A percentile compares a stretch with the other conserved stretches of the same genome.
Conservation (phyloP, 805 yeast genomes). For the Nakazawaea siamensis region DNA sequence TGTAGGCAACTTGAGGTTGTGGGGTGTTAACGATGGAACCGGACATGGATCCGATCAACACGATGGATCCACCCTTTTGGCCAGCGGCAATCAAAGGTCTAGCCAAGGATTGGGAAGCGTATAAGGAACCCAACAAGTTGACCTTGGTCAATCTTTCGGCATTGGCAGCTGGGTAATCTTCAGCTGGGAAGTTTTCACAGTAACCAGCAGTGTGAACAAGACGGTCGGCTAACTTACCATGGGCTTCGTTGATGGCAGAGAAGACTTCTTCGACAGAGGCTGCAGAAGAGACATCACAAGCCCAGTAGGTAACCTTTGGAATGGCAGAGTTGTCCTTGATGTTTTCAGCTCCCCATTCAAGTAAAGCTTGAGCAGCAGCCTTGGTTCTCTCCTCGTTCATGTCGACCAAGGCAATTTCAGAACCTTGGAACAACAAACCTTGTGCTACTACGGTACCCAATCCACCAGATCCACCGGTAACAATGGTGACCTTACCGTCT, state of each 20-base stretch:
- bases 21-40: slow-evolving; percentile 74
- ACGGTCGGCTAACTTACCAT: slow-evolving; percentile 53
- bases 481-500: slow-evolving; percentile 61
- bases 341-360: slow-evolving; percentile 36
- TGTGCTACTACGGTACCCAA: slow-evolving; percentile 56
- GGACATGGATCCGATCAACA: slow-evolving; percentile 72
- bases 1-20: slow-evolving; percentile 73
- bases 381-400: slow-evolving; percentile 53
- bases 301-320: slow-evolving; percentile 48
- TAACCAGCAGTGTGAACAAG: slow-evolving; percentile 79
- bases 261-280: slow-evolving; percentile 49
- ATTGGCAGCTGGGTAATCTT: slow-evolving; percentile 63
- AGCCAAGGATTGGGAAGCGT: slow-evolving; percentile 68
- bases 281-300: slow-evolving; percentile 66
- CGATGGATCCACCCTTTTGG: slow-evolving; percentile 49
- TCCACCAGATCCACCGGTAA: slow-evolving; percentile 83
- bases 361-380: slow-evolving; percentile 42
- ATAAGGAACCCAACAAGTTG: slow-evolving; percentile 67
- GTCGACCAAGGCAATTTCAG: slow-evolving; percentile 67
- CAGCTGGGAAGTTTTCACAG: slow-evolving; percentile 73
- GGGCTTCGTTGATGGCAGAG: slow-evolving; percentile 44
- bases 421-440: slow-evolving; percentile 69
- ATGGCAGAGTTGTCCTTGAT: slow-evolving; percentile 24
- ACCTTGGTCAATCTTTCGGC: slow-evolving; percentile 65
- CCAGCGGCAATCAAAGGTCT: slow-evolving; percentile 52